Evolutionary conservation across 1,284 basidiomycete species (phyloP), one percentile per base, ranked within the genome.

Genomic region (Melanopsichium pennsylvanicum): DNA sequence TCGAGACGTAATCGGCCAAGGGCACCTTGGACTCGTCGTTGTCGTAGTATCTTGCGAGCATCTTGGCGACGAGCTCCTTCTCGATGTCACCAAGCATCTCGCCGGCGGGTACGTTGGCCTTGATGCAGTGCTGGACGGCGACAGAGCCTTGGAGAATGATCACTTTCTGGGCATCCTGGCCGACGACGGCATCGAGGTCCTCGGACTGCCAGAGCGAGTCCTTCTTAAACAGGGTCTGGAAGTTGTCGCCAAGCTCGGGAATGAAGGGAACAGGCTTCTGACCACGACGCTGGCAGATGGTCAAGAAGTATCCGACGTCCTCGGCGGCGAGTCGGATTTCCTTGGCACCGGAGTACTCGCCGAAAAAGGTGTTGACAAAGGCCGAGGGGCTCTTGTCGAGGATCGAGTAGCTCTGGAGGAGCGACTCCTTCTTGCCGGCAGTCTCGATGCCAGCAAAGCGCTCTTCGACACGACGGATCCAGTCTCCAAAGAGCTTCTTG

Each of bases 211-310:
- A 97, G 6, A 97, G 87, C 15, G 94, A 97, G 82, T 97, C 94
- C 91, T 93, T 81, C 49, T 55, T 79, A 51, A 77, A 77, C 27
- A 67, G 57, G 43, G 97, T 92, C 82, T 95, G 92, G 81, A 98
- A 97, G 49, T 66, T 70, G 45, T 64, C 87, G 82, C 97, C 94
- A 41, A 98, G 87, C 44, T 97, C 88, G n/a, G 95, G 94, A 74
- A 98, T 97, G 86, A 97, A 98, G 2, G 95, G 96, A 8, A 90
- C 94, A 0, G 96, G 96, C 85, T 98, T 99, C 85, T 98, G 95
- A 13, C 92, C 92, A 13, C 92, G 92, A 50, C 96, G 87, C 82
- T 97, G 93, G 36, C 91, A 86, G 78, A 98, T 95, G 32, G 90
- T 89, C 40, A 99, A 86, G 88, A 98, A 97, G 84, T 89, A 98